Conservation (phyloP, 345 rosid species). For the Geranium brycei region DNA sequence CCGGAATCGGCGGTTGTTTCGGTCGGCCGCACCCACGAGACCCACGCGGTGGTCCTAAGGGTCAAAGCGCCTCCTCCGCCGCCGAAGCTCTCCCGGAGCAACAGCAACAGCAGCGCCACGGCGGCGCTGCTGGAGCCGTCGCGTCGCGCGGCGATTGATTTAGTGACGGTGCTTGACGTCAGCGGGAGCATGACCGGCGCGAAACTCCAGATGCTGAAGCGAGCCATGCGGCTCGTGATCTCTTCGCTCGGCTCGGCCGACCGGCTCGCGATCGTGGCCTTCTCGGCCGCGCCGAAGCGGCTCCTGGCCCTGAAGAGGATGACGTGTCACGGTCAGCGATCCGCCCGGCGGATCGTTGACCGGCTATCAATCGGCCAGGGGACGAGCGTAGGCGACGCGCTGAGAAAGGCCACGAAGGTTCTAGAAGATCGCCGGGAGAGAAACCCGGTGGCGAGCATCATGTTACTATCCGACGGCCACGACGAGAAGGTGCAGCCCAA, state of each 20-base stretch:
- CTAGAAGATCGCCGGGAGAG: slow-evolving; percentile 71
- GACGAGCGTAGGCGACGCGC: slow-evolving; percentile 42
- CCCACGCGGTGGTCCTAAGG: slow-evolving; percentile 42
- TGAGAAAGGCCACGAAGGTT: slow-evolving; percentile 67
- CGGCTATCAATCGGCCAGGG: slow-evolving; percentile 51
- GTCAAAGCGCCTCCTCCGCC: slow-evolving; percentile 52
- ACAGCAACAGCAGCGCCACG: slow-evolving; percentile 7
- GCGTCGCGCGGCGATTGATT: slow-evolving; percentile 61
- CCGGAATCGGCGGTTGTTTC: slow-evolving; percentile 64
- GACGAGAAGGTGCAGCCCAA: slow-evolving; percentile 16
- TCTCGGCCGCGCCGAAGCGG: slow-evolving; percentile 44
- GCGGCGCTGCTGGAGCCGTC: slow-evolving; percentile 18
- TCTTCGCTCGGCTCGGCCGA: slow-evolving; percentile 56
- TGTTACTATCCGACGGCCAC: slow-evolving; percentile 57
- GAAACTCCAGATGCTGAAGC: slow-evolving; percentile 57
- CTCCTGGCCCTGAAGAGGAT: slow-evolving; percentile 54
- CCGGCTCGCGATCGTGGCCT: slow-evolving; percentile 59
- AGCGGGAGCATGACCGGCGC: slow-evolving; percentile 44
- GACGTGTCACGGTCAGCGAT: slow-evolving; percentile 61
- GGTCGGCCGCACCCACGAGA: slow-evolving; percentile 45
- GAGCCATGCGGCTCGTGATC: slow-evolving; percentile 51
- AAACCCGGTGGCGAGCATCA: slow-evolving; percentile 59
- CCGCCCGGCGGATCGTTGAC: slow-evolving; percentile 45
- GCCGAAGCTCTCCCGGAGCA: slow-evolving; percentile 1
- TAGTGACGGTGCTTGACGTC: slow-evolving; percentile 60